phyloP scores from a whole-genome alignment of 495 filamentous ascomycete species.

The Lepidopterella palustris region DNA sequence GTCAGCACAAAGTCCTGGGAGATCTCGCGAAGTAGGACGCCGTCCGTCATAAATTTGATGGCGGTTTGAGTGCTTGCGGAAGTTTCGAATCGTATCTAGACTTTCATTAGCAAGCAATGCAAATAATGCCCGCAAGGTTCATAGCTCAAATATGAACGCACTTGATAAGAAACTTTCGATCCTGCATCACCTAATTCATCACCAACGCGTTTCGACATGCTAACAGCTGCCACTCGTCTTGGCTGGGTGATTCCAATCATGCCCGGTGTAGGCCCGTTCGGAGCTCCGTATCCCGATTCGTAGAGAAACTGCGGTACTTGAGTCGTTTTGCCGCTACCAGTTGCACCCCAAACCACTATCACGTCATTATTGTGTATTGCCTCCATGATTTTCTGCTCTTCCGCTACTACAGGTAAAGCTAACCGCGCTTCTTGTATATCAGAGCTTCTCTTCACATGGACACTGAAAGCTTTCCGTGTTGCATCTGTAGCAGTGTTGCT shows the following conservation, averaged over 20 bases:
- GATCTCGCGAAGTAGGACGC: constrained; percentile 87
- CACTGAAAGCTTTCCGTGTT: constrained; percentile 67
- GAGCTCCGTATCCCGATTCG: constrained; percentile 85
- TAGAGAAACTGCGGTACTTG: constrained; percentile 94
- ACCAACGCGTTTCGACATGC: constrained; percentile 87
- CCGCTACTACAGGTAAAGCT: constrained; percentile 82
- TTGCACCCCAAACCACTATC: constrained; percentile 90
- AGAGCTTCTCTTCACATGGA: constrained; percentile 60
- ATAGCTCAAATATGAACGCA: not conserved
- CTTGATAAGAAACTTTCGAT: constrained; percentile 70
- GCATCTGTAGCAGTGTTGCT: constrained; percentile 49
- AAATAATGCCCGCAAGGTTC: not conserved
- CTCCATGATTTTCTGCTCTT: constrained; percentile 98
- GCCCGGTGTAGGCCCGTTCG: constrained; percentile 69
- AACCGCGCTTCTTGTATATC: constrained; percentile 72
- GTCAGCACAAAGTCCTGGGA: constrained; percentile 79
- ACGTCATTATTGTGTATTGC: constrained; percentile 82
- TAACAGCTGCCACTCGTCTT: constrained; percentile 84
- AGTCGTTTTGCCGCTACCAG: constrained; percentile 95
- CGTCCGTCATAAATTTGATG: constrained; percentile 99
- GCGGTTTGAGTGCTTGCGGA: constrained; percentile 76
- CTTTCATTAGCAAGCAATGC: constrained; percentile 40
- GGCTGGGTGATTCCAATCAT: constrained; percentile 95
- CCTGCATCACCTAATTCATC: constrained; percentile 64
- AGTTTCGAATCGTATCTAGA: constrained; percentile 77